A percentile compares a stretch with the other conserved stretches of the same genome.
phyloP scores from a whole-genome alignment of 768 basidiomycete species.

The Boletus sensibilis region DNA sequence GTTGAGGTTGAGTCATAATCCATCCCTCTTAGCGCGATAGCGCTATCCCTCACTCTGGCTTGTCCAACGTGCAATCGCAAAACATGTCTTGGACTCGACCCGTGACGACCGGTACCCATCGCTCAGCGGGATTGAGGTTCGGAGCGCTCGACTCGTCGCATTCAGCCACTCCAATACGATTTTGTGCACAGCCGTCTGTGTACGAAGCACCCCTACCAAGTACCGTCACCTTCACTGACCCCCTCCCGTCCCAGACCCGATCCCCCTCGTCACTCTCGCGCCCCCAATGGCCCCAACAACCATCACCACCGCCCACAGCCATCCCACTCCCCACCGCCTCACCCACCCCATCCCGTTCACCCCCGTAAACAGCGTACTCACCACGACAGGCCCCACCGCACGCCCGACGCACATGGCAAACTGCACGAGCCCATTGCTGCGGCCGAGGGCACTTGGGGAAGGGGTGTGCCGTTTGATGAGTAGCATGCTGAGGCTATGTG shows the following conservation, averaged over 20 bases:
- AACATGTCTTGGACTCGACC: too few species aligned
- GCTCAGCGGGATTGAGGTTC: too few species aligned
- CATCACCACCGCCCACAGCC: slow-evolving; percentile 22
- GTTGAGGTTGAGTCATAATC: too few species aligned
- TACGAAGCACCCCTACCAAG: neutral
- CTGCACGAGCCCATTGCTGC: slow-evolving; percentile 62
- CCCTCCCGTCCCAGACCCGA: neutral
- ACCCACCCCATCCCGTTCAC: slow-evolving; percentile 16
- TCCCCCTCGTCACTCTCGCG: slow-evolving; percentile 8
- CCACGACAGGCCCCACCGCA: slow-evolving; percentile 52
- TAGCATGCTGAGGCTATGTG: slow-evolving; percentile 54
- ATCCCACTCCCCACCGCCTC: neutral
- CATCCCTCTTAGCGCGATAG: too few species aligned
- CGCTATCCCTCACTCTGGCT: too few species aligned
- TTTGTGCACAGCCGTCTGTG: neutral
- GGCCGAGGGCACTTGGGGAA: slow-evolving; percentile 37
- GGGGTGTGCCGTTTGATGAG: slow-evolving; percentile 48
- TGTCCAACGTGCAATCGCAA: too few species aligned
- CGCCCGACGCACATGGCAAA: slow-evolving; percentile 55
- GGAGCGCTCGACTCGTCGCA: too few species aligned
- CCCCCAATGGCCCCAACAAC: slow-evolving; percentile 5
- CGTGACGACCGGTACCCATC: too few species aligned
- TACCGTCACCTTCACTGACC: neutral
- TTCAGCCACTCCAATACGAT: neutral
- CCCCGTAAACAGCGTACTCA: slow-evolving; percentile 33